A percentile compares a stretch with the other conserved stretches of the same genome.
Evolutionary conservation across 2,329 filamentous ascomycete species (phyloP).

Genomic region (Botrytis squamosa): DNA sequence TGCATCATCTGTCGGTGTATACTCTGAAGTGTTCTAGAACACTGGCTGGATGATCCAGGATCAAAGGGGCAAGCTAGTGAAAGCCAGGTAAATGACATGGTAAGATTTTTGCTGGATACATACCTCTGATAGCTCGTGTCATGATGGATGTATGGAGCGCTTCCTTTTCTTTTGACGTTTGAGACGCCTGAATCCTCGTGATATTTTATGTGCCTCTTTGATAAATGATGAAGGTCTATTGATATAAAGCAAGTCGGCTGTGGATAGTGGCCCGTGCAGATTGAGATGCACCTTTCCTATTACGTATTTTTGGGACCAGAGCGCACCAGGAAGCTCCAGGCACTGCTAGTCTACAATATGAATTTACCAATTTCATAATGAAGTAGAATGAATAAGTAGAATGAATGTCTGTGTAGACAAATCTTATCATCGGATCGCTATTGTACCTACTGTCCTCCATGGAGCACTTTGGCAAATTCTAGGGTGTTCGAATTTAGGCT

Average conservation of each 20-base stretch:
- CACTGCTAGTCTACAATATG: neutral
- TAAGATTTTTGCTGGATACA: conserved; percentile 22
- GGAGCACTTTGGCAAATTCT: neutral
- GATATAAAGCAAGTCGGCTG: neutral
- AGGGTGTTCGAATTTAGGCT: neutral
- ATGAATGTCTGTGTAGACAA: neutral
- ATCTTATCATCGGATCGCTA: neutral
- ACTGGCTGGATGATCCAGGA: neutral
- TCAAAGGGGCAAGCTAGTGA: neutral
- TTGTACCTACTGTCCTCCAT: neutral
- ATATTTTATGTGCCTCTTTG: neutral
- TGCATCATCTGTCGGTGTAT: neutral
- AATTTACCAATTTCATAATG: neutral
- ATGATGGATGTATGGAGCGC: conserved; percentile 39
- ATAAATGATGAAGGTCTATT: neutral
- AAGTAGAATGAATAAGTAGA: neutral
- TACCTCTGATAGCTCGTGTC: conserved; percentile 59
- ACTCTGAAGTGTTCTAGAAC: neutral
- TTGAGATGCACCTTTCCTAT: neutral
- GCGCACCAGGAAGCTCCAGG: neutral
- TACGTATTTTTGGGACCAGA: neutral
- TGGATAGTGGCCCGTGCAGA: neutral
- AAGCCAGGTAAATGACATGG: neutral
- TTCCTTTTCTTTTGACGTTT: neutral
- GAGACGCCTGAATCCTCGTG: neutral